Evolutionary conservation across 2,329 filamentous ascomycete species (phyloP).

Genomic region (Diaporthe destruens): DNA sequence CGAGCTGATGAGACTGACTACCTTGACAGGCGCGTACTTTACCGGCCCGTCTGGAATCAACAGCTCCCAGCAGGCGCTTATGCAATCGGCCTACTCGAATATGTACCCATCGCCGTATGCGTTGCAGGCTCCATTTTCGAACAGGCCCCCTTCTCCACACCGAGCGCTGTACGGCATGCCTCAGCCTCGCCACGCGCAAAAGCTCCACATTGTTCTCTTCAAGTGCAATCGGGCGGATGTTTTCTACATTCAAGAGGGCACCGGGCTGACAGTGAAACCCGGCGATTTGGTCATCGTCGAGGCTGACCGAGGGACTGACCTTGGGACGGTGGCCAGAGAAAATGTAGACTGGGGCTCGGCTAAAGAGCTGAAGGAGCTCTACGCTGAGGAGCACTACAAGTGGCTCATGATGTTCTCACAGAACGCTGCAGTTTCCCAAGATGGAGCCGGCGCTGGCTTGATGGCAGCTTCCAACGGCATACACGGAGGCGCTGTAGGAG

Average conservation of each 20-base stretch:
- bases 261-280: slow-evolving; percentile 87
- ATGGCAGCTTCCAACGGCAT: slow-evolving; percentile 73
- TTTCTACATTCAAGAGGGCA: slow-evolving; percentile 97
- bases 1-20: slow-evolving; percentile 46
- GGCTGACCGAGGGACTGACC: slow-evolving; percentile 93
- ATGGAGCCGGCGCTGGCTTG: slow-evolving; percentile 71
- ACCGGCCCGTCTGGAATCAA: slow-evolving; percentile 49
- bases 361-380: slow-evolving; percentile 90
- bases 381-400: slow-evolving; percentile 94
- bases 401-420: slow-evolving; percentile 99
- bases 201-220: slow-evolving; percentile 92
- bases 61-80: slow-evolving; percentile 53
- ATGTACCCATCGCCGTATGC: slow-evolving; percentile 63
- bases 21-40: slow-evolving; percentile 54
- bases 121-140: slow-evolving; percentile 58
- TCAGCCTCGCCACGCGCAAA: slow-evolving; percentile 74
- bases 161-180: slow-evolving; percentile 71
- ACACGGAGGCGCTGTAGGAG: slow-evolving; percentile 79
- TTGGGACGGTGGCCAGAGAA: slow-evolving; percentile 90
- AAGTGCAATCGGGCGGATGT: slow-evolving; percentile 96
- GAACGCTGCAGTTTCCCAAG: slow-evolving; percentile 73
- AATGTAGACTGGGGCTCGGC: slow-evolving; percentile 90
- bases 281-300: slow-evolving; percentile 98
- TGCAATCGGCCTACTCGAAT: slow-evolving; percentile 53
- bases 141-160: slow-evolving; percentile 71